phyloP scores from a whole-genome alignment of 2,329 filamentous ascomycete species.

The Zymoseptoria crescenta region DNA sequence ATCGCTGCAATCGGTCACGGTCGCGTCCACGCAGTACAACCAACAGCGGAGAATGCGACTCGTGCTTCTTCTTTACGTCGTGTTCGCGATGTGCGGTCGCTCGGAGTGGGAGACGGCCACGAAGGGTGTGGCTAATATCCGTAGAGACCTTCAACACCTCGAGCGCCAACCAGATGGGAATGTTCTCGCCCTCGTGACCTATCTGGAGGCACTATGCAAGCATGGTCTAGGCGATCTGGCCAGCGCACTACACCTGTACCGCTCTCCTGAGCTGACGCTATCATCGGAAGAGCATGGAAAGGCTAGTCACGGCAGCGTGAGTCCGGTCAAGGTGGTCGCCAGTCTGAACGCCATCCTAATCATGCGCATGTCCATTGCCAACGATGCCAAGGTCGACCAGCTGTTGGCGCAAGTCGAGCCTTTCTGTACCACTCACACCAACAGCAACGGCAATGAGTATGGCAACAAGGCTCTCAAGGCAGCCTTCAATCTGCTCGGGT shows the following conservation, averaged over 20 bases:
- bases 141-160: constrained; percentile 25
- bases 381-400: constrained; percentile 45
- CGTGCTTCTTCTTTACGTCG: constrained; percentile 63
- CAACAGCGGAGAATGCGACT: constrained; percentile 61
- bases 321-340: constrained; percentile 37
- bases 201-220: constrained; percentile 66
- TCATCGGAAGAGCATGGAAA: constrained; percentile 34
- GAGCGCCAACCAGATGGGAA: constrained; percentile 7
- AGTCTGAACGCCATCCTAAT: constrained; percentile 44
- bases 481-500: constrained; percentile 68
- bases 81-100: constrained; percentile 60
- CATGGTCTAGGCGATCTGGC: constrained; percentile 69
- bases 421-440: constrained; percentile 61
- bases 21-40: constrained; percentile 41
- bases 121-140: constrained; percentile 49
- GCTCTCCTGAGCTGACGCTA: constrained; percentile 48
- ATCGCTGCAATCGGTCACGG: constrained; percentile 16
- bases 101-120: constrained; percentile 62
- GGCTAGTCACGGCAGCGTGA: constrained; percentile 29
- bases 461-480: constrained; percentile 68
- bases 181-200: constrained; percentile 43
- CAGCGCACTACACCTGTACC: constrained; percentile 60
- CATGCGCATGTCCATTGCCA: constrained; percentile 29
- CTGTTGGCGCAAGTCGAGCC: constrained; percentile 60
- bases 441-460: constrained; percentile 57